Evolutionary conservation across 768 basidiomycete species (phyloP).

Genomic region (Boletus patriciae): DNA sequence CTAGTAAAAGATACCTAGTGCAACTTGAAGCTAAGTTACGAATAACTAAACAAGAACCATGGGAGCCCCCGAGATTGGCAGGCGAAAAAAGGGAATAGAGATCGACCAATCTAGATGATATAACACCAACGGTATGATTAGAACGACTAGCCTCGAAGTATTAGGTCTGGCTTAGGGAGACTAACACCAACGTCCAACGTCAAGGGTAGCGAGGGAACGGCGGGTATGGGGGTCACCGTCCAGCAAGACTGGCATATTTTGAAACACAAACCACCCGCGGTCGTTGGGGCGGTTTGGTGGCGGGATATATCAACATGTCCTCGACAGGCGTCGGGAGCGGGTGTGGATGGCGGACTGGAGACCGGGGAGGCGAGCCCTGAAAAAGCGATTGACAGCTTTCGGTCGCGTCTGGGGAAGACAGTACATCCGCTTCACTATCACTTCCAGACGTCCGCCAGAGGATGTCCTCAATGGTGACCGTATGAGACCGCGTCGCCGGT

Average conservation of each 20-base stretch:
- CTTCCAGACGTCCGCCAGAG: conserved; percentile 27
- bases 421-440: conserved; percentile 20
- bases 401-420: conserved; percentile 22
- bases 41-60: conserved; percentile 25
- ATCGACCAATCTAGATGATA: not conserved
- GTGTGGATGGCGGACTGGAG: conserved; percentile 31
- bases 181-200: not conserved
- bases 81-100: not conserved
- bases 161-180: no score
- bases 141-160: no score
- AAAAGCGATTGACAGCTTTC: conserved; percentile 18
- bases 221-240: conserved; percentile 21
- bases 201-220: not conserved
- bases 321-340: conserved; percentile 59
- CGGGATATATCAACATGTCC: conserved; percentile 43
- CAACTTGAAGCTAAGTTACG: conserved; percentile 25
- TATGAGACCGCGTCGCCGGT: conserved; percentile 30
- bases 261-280: conserved; percentile 23
- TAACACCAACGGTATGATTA: no score
- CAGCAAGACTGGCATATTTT: conserved; percentile 33
- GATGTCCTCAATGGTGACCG: conserved; percentile 27
- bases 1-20: not conserved
- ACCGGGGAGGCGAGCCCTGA: conserved; percentile 14
- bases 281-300: conserved; percentile 7
- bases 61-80: not conserved